Conservation (phyloP, 73 alveolate species). For the Urostyla sp. region DNA sequence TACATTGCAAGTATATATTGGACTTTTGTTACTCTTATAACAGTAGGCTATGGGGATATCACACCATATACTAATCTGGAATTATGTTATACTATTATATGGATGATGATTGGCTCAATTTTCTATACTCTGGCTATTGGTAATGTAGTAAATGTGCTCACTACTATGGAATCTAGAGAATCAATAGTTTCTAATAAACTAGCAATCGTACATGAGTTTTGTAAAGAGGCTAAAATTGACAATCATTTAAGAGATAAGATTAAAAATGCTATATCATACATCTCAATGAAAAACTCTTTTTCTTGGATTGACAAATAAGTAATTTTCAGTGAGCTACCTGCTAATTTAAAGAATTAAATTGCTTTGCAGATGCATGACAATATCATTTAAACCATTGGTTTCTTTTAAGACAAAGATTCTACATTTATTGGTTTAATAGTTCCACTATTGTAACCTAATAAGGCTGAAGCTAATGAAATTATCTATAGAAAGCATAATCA, state of each 20-base stretch:
- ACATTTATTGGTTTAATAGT: conserved; percentile 62
- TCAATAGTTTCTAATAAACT: conserved; percentile 42
- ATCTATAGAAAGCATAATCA: conserved; percentile 59
- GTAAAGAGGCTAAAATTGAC: conserved; percentile 55
- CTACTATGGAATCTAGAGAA: conserved; percentile 45
- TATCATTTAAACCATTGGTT: conserved; percentile 53
- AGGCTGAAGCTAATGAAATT: conserved; percentile 37
- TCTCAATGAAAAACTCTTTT: conserved; percentile 30
- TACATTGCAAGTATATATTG: conserved; percentile 87
- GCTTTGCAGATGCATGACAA: conserved; percentile 64
- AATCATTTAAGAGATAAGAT: conserved; percentile 42
- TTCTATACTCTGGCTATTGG: conserved; percentile 78
- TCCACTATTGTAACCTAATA: conserved; percentile 64
- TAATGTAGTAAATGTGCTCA: conserved; percentile 61
- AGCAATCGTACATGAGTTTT: conserved; percentile 23
- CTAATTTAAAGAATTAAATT: conserved; percentile 55
- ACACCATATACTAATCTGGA: no score
- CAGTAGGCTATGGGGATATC: conserved; percentile 98
- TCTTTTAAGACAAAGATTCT: conserved; percentile 68
- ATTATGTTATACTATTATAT: conserved; percentile 52
- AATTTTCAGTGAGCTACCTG: conserved; percentile 63
- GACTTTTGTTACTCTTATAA: conserved; percentile 89
- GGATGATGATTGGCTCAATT: conserved; percentile 80
- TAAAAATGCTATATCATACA: conserved; percentile 53
- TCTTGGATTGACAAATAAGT: conserved; percentile 52